Conservation (phyloP, 2,329 filamentous ascomycete genomes). For the Atkinsonella hypoxylon region DNA sequence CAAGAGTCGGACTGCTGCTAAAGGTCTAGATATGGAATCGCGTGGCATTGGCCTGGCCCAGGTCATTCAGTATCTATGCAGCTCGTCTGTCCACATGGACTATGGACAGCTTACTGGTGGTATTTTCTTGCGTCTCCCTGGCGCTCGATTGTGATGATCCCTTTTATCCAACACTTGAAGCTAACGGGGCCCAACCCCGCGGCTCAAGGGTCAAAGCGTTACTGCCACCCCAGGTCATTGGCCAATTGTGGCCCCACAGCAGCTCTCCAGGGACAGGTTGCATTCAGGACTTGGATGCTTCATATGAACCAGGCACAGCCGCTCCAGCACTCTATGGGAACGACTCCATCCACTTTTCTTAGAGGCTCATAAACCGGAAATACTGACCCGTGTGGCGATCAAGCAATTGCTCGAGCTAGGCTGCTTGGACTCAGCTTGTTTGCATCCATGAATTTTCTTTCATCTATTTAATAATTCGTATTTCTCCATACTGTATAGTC, state of each 20-base stretch:
- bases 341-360: not conserved
- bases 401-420: conserved; percentile 4
- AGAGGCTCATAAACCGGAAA: not conserved
- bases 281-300: conserved; percentile 1
- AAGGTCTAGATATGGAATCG: too few relatives aligned
- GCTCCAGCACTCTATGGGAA: too few relatives aligned
- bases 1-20: too few relatives aligned
- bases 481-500: not conserved
- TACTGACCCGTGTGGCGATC: not conserved
- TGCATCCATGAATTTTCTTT: conserved; percentile 2
- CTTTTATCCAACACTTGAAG: conserved; percentile 1
- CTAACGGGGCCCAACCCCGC: conserved; percentile 7
- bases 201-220: not conserved
- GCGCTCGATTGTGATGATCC: not conserved
- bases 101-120: not conserved
- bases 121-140: not conserved
- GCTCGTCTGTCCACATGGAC: not conserved
- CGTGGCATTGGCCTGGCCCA: too few relatives aligned
- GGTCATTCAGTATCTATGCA: too few relatives aligned
- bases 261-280: conserved; percentile 7
- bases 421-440: not conserved
- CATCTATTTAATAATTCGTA: not conserved
- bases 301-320: too few relatives aligned
- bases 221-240: not conserved
- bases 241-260: conserved; percentile 2